Conservation (phyloP, 306 rosid species). For the Lathyrus oleraceus region DNA sequence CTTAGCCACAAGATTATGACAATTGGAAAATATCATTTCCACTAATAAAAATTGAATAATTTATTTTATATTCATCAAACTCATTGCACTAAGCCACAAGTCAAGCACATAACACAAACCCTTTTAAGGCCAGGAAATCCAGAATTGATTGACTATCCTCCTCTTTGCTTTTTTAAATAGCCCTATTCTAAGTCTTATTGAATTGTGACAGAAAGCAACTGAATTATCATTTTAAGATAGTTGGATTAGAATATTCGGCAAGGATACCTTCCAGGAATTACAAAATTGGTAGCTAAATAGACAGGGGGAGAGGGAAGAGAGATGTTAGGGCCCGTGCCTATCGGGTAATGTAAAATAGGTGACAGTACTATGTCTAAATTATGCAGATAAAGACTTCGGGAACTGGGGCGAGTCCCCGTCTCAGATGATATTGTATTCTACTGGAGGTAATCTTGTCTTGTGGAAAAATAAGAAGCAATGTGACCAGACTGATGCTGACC, state of each 20-base stretch:
- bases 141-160: slow-evolving; percentile 1
- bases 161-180: slow-evolving; percentile 1
- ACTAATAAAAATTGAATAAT: not conserved
- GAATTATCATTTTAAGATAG: not conserved
- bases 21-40: not conserved
- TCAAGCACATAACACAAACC: not conserved
- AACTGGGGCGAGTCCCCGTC: not conserved
- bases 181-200: not conserved
- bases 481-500: not conserved
- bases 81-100: not conserved
- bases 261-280: not conserved
- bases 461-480: slow-evolving; percentile 4
- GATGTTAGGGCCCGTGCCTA: not conserved
- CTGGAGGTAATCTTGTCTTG: not conserved
- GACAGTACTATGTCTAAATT: not conserved
- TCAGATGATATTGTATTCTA: not conserved
- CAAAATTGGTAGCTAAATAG: not conserved
- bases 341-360: not conserved
- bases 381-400: not conserved
- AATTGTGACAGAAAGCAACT: slow-evolving; percentile 6
- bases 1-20: slow-evolving; percentile 3
- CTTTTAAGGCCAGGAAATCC: not conserved
- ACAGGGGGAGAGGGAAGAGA: not conserved
- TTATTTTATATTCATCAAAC: slow-evolving; percentile 4
- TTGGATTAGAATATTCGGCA: not conserved